These are phyloP conservation scores for Coemansia sp. DNA, from an alignment of 192 early-diverging fungal species.

Conservation along the genomic window DNA sequence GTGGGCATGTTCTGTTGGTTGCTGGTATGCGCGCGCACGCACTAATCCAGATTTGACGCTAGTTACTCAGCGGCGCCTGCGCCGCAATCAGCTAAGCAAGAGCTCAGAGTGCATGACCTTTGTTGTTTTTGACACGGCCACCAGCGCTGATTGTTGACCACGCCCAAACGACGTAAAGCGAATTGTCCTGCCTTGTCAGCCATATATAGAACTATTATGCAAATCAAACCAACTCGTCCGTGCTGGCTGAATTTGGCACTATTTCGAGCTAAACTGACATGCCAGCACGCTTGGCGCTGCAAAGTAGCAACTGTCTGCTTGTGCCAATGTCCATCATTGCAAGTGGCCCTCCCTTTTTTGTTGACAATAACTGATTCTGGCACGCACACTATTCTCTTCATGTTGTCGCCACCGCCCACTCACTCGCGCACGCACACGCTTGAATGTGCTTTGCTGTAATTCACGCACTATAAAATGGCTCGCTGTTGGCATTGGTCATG, in stretches of 20 bases:
- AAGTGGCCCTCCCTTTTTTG: no score
- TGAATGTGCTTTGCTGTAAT: neutral
- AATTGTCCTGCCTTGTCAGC: neutral
- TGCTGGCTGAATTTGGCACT: neutral
- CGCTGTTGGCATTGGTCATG: neutral
- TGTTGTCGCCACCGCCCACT: no score
- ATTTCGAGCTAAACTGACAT: neutral
- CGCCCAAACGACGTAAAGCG: neutral
- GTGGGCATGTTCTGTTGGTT: no score
- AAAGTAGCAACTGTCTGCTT: no score
- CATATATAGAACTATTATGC: neutral
- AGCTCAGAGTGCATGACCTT: neutral
- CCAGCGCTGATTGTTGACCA: neutral
- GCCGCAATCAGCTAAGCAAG: constrained; percentile 18
- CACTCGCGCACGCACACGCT: no score
- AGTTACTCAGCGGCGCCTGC: constrained; percentile 11
- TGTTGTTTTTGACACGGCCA: constrained; percentile 1
- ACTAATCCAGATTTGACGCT: constrained; percentile 17
- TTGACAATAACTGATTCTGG: no score
- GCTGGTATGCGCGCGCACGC: neutral
- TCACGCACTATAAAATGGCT: neutral
- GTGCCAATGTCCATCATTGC: no score
- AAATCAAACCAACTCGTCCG: neutral
- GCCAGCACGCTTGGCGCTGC: neutral
- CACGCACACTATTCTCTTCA: no score